These are phyloP conservation scores for Craterostigma plantagineum DNA, from an alignment of 257 asterid species.

Conservation along the genomic window DNA sequence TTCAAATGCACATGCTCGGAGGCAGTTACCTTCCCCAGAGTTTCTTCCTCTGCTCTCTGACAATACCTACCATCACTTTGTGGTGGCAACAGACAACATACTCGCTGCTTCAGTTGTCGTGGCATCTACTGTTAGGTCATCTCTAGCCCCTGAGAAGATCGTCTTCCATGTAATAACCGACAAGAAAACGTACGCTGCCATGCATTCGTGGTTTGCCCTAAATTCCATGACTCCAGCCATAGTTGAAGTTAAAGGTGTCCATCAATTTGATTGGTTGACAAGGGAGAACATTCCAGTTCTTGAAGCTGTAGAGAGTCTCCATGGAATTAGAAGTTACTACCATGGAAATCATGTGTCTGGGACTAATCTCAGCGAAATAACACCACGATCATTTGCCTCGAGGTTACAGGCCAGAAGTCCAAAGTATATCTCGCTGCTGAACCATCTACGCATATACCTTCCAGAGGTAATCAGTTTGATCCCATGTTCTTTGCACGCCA, in stretches of 20 bases:
- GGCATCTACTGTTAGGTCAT: constrained; percentile 68
- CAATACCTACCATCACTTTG: constrained; percentile 69
- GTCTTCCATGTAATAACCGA: constrained; percentile 95
- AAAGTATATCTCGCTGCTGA: constrained; percentile 79
- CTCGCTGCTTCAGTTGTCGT: constrained; percentile 96
- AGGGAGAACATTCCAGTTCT: constrained; percentile 96
- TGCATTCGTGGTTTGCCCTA: constrained; percentile 98
- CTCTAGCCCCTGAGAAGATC: constrained; percentile 55
- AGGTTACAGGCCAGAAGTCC: constrained; percentile 91
- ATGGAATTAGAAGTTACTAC: constrained; percentile 63
- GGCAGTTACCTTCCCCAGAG: constrained; percentile 89
- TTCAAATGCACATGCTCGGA: constrained; percentile 93
- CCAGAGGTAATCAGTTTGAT: constrained; percentile 51
- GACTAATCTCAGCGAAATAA: constrained; percentile 67
- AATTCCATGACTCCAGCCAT: constrained; percentile 72
- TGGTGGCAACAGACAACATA: constrained; percentile 87
- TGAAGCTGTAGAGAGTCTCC: constrained; percentile 85
- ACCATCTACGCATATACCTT: constrained; percentile 89
- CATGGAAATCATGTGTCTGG: constrained; percentile 83
- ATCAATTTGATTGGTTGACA: constrained; percentile 95
- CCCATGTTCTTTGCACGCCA: background rate
- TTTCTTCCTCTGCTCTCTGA: constrained; percentile 75
- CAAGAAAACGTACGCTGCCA: constrained; percentile 95
- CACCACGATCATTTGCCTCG: constrained; percentile 71
- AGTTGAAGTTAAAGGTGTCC: constrained; percentile 87